Percentiles rank a stretch among this genome's conserved stretches.
These are phyloP conservation scores for Blastomyces emzantsi DNA, from an alignment of 2,329 filamentous ascomycete species.

Conservation along the genomic window DNA sequence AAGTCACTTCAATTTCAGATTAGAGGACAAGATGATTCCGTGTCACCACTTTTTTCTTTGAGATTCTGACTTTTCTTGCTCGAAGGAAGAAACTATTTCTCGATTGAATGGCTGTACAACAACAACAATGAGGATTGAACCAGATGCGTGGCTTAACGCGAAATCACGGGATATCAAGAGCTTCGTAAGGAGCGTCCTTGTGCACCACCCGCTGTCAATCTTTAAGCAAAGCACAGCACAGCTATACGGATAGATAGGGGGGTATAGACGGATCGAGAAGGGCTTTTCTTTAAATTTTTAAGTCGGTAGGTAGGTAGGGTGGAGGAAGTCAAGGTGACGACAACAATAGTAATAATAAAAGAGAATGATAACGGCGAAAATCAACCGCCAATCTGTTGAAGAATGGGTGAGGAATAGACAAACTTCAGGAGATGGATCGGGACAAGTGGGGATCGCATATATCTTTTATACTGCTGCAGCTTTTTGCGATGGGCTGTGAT, in stretches of 20 bases:
- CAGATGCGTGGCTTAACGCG: not conserved
- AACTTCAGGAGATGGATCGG: not conserved
- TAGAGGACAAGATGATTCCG: not conserved
- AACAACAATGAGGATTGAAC: not conserved
- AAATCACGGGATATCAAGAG: not conserved
- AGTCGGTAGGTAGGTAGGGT: too few species aligned
- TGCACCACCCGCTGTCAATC: not conserved
- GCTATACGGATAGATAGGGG: not conserved
- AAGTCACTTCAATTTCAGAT: slow-evolving; percentile 2
- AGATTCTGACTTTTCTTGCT: not conserved
- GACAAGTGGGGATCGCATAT: not conserved
- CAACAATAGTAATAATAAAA: too few species aligned
- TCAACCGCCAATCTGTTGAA: not conserved
- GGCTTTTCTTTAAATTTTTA: too few species aligned
- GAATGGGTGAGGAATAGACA: not conserved
- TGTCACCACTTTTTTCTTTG: not conserved
- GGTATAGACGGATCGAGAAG: not conserved
- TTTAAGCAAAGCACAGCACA: not conserved
- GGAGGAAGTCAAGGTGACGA: not conserved
- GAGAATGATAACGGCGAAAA: not conserved
- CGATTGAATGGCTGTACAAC: slow-evolving; percentile 1
- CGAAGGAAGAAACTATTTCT: not conserved
- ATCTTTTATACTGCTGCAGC: not conserved
- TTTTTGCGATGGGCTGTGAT: too few species aligned
- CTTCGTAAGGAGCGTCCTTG: not conserved